Evolutionary conservation across 2,329 filamentous ascomycete genomes (phyloP).

Genomic region (Aaosphaeria arxii): DNA sequence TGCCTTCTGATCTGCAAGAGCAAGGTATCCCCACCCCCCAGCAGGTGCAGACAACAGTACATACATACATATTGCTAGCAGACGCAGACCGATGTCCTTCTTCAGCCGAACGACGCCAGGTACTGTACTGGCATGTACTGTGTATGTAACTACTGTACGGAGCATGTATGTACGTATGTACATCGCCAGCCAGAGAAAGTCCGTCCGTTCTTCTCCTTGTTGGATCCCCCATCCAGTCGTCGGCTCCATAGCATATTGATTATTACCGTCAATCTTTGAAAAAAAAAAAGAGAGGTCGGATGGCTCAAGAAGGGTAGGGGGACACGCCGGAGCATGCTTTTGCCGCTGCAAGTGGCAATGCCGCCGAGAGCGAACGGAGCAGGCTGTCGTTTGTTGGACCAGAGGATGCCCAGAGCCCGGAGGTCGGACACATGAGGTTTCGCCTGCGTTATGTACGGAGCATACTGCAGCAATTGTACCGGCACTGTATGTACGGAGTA

Average conservation of each 20-base stretch:
- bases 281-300: slow-evolving; percentile 6
- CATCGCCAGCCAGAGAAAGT: slow-evolving; percentile 10
- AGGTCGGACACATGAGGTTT: neutral
- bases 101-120: slow-evolving; percentile 31
- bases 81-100: slow-evolving; percentile 26
- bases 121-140: slow-evolving; percentile 1
- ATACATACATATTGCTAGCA: slow-evolving; percentile 15
- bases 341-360: slow-evolving; percentile 22
- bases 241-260: slow-evolving; percentile 27
- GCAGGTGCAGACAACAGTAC: slow-evolving; percentile 23
- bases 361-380: slow-evolving; percentile 13
- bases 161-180: slow-evolving; percentile 1
- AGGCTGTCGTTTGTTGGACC: neutral
- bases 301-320: slow-evolving; percentile 4
- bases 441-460: no score
- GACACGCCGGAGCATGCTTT: slow-evolving; percentile 3
- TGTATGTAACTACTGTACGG: no score
- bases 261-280: slow-evolving; percentile 19
- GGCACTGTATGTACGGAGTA: no score
- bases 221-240: slow-evolving; percentile 8
- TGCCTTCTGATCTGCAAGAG: slow-evolving; percentile 32
- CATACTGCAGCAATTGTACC: no score
- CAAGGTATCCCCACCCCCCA: slow-evolving; percentile 25
- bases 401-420: neutral
- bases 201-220: slow-evolving; percentile 1